phyloP scores from a whole-genome alignment of 768 basidiomycete species.

The Lactarius hatsudake region DNA sequence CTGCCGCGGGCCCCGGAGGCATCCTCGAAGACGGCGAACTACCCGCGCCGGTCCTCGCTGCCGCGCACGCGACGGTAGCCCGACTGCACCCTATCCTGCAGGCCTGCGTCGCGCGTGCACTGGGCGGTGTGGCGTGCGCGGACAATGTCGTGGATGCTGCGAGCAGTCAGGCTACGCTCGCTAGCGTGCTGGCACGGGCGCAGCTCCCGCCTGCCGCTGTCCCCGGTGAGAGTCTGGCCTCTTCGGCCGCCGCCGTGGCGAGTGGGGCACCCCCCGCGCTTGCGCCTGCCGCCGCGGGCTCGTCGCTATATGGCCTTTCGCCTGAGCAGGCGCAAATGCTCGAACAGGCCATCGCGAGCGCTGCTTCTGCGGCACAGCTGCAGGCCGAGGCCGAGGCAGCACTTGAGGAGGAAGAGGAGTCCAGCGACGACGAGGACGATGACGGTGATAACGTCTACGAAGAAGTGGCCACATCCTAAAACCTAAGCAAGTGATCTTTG shows the following conservation, averaged over 20 bases:
- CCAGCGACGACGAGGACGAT: constrained; percentile 40
- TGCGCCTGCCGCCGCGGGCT: constrained; percentile 15
- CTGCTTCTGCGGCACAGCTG: constrained; percentile 70
- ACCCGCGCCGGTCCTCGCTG: constrained; percentile 18
- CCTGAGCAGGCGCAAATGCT: constrained; percentile 68
- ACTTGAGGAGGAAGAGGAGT: constrained; percentile 59
- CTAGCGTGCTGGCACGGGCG: constrained; percentile 70
- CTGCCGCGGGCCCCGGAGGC: constrained; percentile 31
- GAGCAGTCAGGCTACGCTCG: constrained; percentile 63
- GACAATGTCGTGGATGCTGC: constrained; percentile 41
- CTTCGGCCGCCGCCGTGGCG: constrained; percentile 20
- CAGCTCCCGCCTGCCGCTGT: constrained; percentile 35
- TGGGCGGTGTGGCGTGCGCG: constrained; percentile 16
- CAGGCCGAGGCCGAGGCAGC: constrained; percentile 79
- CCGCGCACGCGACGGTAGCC: constrained; percentile 25
- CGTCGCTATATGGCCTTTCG: constrained; percentile 69
- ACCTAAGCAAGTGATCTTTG: not conserved
- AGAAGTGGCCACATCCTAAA: not conserved
- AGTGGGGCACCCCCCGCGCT: constrained; percentile 1
- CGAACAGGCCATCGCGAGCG: constrained; percentile 71
- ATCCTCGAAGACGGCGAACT: constrained; percentile 28
- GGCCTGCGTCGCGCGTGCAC: constrained; percentile 21
- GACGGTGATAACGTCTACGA: not conserved
- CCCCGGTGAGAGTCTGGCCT: constrained; percentile 18
- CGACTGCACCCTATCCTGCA: constrained; percentile 24